Percentiles rank a stretch among this genome's conserved stretches.
These are phyloP conservation scores for Clavaria fumosa DNA, from an alignment of 768 basidiomycete species.

Conservation along the genomic window DNA sequence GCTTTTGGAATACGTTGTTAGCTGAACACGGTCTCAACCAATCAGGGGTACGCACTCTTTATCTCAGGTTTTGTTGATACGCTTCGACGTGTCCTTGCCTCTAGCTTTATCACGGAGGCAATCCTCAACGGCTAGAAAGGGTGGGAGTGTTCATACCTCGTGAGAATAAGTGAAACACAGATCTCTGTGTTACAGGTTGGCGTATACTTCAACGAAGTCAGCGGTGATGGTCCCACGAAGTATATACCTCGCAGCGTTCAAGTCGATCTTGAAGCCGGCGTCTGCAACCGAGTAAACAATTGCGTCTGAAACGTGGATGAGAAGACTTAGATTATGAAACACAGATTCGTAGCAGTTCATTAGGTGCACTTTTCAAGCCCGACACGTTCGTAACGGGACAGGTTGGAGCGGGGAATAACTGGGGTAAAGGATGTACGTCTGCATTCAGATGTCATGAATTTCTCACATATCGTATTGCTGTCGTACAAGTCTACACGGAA, in stretches of 20 bases:
- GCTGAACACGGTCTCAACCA: conserved; percentile 73
- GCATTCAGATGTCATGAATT: conserved; percentile 1
- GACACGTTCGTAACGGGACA: conserved; percentile 65
- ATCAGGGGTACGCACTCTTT: conserved; percentile 37
- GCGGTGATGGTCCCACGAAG: conserved; percentile 35
- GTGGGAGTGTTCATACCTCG: conserved; percentile 24
- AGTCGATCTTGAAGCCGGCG: conserved; percentile 80
- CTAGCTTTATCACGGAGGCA: conserved; percentile 56
- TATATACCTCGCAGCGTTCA: conserved; percentile 87
- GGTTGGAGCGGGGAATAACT: conserved; percentile 76
- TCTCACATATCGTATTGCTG: background rate
- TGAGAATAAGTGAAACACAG: background rate
- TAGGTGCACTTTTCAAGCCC: conserved; percentile 71
- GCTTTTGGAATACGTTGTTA: conserved; percentile 82
- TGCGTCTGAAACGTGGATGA: no score
- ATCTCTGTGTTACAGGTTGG: conserved; percentile 33
- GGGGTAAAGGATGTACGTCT: conserved; percentile 89
- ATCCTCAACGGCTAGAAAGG: conserved; percentile 59
- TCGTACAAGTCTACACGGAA: conserved; percentile 64
- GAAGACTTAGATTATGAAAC: no score
- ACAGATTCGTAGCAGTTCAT: conserved; percentile 50
- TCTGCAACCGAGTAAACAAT: conserved; percentile 63
- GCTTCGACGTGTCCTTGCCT: conserved; percentile 4
- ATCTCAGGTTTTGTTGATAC: conserved; percentile 4
- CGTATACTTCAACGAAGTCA: conserved; percentile 71